These are phyloP conservation scores for Solanum boliviense DNA, from an alignment of 257 asterid genomes.

Conservation along the genomic window DNA sequence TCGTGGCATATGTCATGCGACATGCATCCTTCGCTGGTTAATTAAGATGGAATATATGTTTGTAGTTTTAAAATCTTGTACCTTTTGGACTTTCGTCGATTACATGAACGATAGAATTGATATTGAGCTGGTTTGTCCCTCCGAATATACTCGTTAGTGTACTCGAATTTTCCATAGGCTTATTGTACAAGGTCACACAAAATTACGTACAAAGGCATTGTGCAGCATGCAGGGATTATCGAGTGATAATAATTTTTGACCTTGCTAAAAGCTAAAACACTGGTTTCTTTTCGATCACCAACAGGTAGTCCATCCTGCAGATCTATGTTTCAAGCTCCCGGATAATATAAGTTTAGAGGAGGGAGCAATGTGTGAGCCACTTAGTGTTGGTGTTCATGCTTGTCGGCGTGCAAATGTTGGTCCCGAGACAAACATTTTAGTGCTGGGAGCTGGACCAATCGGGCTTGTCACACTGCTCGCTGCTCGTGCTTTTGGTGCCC, in stretches of 20 bases:
- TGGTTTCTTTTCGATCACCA: background rate
- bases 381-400: conserved; percentile 93
- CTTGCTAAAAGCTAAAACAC: rapidly evolving
- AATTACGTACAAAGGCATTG: background rate
- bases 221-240: background rate
- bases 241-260: background rate
- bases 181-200: background rate
- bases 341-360: conserved; percentile 88
- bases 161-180: background rate
- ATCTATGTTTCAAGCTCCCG: conserved; percentile 77
- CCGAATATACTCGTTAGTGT: background rate
- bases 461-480: conserved; percentile 77
- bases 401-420: conserved; percentile 85
- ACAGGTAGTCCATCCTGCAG: conserved; percentile 93
- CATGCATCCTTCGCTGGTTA: background rate
- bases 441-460: conserved; percentile 92
- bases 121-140: background rate
- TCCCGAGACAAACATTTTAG: conserved; percentile 71
- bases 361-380: conserved; percentile 97
- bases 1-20: background rate
- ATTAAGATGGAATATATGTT: background rate
- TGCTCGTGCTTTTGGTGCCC: conserved; percentile 91
- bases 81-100: background rate
- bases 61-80: background rate
- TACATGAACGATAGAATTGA: background rate